Evolutionary conservation across 2,329 filamentous ascomycete genomes (phyloP).

Genomic region (Stachybotrys chartarum): DNA sequence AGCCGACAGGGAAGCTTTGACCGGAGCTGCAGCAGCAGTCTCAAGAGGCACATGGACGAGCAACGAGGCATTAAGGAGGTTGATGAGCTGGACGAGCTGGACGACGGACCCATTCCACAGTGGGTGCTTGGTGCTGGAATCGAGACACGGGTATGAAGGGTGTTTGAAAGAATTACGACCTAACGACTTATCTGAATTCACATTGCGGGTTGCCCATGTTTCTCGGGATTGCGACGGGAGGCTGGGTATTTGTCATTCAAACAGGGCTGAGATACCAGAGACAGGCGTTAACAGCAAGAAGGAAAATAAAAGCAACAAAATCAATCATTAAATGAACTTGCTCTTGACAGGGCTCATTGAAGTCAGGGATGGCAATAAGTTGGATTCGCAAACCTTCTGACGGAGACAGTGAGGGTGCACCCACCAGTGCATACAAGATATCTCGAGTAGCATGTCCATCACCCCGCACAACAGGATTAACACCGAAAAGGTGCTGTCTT

Average conservation of each 20-base stretch:
- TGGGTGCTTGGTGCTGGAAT: conserved; percentile 49
- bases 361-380: too few species aligned
- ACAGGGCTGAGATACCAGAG: too few species aligned
- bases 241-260: too few species aligned
- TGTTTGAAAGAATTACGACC: background rate
- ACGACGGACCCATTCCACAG: conserved; percentile 44
- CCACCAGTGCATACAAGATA: too few species aligned
- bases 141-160: background rate
- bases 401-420: too few species aligned
- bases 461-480: too few species aligned
- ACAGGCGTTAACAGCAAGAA: background rate
- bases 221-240: background rate
- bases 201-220: background rate
- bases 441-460: too few species aligned
- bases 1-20: conserved; percentile 44
- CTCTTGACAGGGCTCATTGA: too few species aligned
- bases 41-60: conserved; percentile 11
- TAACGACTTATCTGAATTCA: conserved; percentile 6
- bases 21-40: conserved; percentile 23
- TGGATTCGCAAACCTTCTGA: too few species aligned
- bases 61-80: conserved; percentile 12
- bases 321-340: background rate
- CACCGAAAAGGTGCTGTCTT: too few species aligned
- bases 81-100: conserved; percentile 16
- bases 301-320: background rate